These are phyloP conservation scores for Aspergillus oerlinghausenensis DNA, from an alignment of 2,329 filamentous ascomycete genomes.

Conservation along the genomic window DNA sequence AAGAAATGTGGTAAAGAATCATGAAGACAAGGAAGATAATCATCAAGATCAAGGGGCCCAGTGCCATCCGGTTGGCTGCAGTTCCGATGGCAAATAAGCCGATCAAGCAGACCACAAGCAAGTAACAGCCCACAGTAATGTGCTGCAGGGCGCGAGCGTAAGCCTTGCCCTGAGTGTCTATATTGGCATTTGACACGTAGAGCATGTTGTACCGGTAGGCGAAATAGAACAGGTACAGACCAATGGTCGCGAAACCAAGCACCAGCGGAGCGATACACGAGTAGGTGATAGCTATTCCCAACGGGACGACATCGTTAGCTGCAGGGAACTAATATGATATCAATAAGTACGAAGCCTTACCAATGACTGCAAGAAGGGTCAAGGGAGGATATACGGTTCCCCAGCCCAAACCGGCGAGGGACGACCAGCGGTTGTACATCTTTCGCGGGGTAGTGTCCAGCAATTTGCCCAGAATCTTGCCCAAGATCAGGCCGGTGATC, in stretches of 20 bases:
- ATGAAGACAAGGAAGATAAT: slow-evolving; percentile 71
- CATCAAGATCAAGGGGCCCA: slow-evolving; percentile 71
- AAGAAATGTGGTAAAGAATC: slow-evolving; percentile 65
- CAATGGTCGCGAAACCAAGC: slow-evolving; percentile 73
- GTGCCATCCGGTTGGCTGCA: slow-evolving; percentile 56
- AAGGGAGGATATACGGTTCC: slow-evolving; percentile 77
- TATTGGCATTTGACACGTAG: slow-evolving; percentile 74
- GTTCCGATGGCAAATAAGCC: slow-evolving; percentile 72
- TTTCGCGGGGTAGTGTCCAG: slow-evolving; percentile 74
- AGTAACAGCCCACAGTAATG: slow-evolving; percentile 76
- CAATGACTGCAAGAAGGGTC: slow-evolving; percentile 75
- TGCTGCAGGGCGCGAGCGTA: slow-evolving; percentile 88
- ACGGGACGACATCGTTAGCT: background rate
- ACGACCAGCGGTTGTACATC: slow-evolving; percentile 73
- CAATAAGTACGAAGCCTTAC: slow-evolving; percentile 45
- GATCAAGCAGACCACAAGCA: slow-evolving; percentile 76
- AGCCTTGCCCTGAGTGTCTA: slow-evolving; percentile 83
- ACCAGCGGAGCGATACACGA: slow-evolving; percentile 82
- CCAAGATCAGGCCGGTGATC: slow-evolving; percentile 66
- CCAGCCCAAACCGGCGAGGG: slow-evolving; percentile 71
- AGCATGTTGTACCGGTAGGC: slow-evolving; percentile 89
- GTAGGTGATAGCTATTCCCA: slow-evolving; percentile 67
- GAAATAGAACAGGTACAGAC: slow-evolving; percentile 75
- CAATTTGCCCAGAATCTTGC: slow-evolving; percentile 68
- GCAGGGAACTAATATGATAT: background rate